Percentiles rank a stretch among this genome's conserved stretches.
These are phyloP conservation scores for Colletotrichum sp. DNA, from an alignment of 2,329 filamentous ascomycete species.

Conservation along the genomic window DNA sequence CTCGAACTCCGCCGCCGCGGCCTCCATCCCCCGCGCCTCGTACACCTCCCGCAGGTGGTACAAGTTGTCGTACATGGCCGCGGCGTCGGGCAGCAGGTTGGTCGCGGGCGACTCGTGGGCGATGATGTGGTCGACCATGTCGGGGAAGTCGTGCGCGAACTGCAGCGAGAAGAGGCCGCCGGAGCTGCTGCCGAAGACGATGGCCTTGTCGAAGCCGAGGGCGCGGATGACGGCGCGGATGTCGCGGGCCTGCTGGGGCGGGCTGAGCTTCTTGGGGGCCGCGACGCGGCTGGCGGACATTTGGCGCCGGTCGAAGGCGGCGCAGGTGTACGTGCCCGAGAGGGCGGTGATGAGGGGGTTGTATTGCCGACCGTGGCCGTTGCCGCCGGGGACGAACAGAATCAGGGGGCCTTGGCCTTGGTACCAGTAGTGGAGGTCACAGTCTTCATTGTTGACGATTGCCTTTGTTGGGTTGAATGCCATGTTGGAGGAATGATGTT, in stretches of 20 bases:
- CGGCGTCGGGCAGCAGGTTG: slow-evolving; percentile 28
- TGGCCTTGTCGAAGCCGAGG: slow-evolving; percentile 28
- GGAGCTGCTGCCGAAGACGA: slow-evolving; percentile 32
- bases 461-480: slow-evolving; percentile 22
- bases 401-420: slow-evolving; percentile 33
- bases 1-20: slow-evolving; percentile 22
- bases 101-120: slow-evolving; percentile 31
- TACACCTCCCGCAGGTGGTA: slow-evolving; percentile 24
- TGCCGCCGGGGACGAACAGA: slow-evolving; percentile 34
- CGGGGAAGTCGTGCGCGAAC: slow-evolving; percentile 32
- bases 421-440: slow-evolving; percentile 34
- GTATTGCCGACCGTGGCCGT: slow-evolving; percentile 35
- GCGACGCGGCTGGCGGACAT: slow-evolving; percentile 32
- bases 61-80: slow-evolving; percentile 25
- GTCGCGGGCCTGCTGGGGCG: slow-evolving; percentile 33
- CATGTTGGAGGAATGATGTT: slow-evolving; percentile 7
- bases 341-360: slow-evolving; percentile 30
- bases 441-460: slow-evolving; percentile 31
- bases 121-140: slow-evolving; percentile 31
- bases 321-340: slow-evolving; percentile 28
- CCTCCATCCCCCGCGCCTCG: slow-evolving; percentile 23
- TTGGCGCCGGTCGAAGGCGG: slow-evolving; percentile 36
- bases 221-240: slow-evolving; percentile 30
- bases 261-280: slow-evolving; percentile 26
- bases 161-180: slow-evolving; percentile 33